Base-by-base conservation (phyloP, 148 eudicot genomes). In the Chenopodium suecicum region DNA sequence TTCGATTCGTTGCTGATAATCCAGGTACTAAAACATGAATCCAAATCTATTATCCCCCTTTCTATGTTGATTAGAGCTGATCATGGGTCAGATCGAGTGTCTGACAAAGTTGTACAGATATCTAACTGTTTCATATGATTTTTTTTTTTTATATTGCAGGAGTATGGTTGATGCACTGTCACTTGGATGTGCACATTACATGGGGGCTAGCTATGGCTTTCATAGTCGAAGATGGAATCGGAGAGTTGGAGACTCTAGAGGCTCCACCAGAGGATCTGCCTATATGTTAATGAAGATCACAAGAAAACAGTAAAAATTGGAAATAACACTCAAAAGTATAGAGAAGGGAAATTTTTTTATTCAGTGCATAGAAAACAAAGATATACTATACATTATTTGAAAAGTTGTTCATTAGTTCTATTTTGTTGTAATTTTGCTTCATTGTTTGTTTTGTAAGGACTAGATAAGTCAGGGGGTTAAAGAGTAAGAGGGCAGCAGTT, bases 1-100 rank as follows among this genome's bases (percentile, higher is more conserved):
- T 95, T 44, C 88, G 98, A 88, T 95, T 94, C 54, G 97, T 93
- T 20, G 98, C 98, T 14, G 95, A 94, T 78, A 94, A 94, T 88
- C 98, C 98, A 90, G 98, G 98, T 93, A 87, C 27, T 62, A 1
- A 20, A 20, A 62, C 63, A 62, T 25, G 17, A 56, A 56, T 56
- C 22, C 62, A 56, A 56, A 17, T 56, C 20, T 13, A 16, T 20
- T 2, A 16, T 54, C 60, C 2, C 60, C 3, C 60, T 54, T 54
- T 54, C n/a, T 12, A 64, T 46, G 4, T 20, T 34, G 6, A 41
- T 41, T 46, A 41, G 58, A 29, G 65, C 13, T 56, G 68, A 64
- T 64, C 68, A 64, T 63, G 67, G 22, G 29, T 27, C 71, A 2
- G 12, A 12, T 10, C 2, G 54, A 41, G 44, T 41, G 44, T 41